Conservation (phyloP, 257 asterid species). For the Anisodus acutangulus region DNA sequence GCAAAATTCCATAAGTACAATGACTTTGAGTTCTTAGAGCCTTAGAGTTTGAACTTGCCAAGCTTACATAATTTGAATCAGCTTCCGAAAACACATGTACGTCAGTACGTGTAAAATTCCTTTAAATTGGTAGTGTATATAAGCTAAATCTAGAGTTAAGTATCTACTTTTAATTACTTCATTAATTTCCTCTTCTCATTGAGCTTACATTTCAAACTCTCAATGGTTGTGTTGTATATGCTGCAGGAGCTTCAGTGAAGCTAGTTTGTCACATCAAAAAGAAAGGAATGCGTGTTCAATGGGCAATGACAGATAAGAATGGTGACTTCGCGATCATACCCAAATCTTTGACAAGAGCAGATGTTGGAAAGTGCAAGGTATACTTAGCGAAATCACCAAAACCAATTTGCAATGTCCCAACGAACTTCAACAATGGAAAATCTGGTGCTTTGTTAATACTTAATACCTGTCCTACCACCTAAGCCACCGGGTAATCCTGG, state of each 20-base stretch:
- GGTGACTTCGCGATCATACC: constrained; percentile 51
- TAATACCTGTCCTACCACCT: constrained; percentile 33
- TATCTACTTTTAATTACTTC: neutral
- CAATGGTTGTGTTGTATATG: neutral
- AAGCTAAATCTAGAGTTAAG: neutral
- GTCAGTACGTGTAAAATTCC: no score
- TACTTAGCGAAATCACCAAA: constrained; percentile 42
- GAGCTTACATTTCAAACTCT: no score
- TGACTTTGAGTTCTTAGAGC: neutral
- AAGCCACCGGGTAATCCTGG: constrained; percentile 28
- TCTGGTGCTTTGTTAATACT: constrained; percentile 44
- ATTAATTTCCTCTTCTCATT: neutral
- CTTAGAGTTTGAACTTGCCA: neutral
- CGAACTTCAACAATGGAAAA: constrained; percentile 43
- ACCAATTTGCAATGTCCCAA: constrained; percentile 41
- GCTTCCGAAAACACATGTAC: no score
- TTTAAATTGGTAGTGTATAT: neutral
- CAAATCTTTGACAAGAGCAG: constrained; percentile 32
- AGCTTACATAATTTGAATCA: no score
- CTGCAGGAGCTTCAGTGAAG: constrained; percentile 24
- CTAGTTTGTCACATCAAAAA: constrained; percentile 30
- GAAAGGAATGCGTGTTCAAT: constrained; percentile 24
- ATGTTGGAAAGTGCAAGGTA: constrained; percentile 45
- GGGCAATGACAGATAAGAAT: constrained; percentile 44
- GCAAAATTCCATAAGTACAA: no score